Percentiles rank a stretch among this genome's conserved stretches.
Conservation (phyloP, 2,329 filamentous ascomycete genomes). For the Monilinia polystroma region DNA sequence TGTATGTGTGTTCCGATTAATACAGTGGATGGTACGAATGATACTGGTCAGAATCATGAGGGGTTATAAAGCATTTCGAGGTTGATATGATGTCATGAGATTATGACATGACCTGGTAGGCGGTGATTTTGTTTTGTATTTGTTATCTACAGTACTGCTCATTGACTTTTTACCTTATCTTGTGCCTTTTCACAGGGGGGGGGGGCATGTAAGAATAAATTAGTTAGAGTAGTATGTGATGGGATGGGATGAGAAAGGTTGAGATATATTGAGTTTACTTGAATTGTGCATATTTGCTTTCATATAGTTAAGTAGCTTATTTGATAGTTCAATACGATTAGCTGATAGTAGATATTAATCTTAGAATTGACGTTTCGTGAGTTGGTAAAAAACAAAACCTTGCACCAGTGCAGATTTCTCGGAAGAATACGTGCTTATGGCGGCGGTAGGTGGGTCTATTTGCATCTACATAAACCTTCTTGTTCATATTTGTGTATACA, state of each 20-base stretch:
- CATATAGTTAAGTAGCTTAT: not conserved
- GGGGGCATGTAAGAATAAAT: not conserved
- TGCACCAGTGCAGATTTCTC: no score
- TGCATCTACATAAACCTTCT: no score
- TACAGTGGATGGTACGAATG: not conserved
- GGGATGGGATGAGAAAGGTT: not conserved
- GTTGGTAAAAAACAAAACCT: no score
- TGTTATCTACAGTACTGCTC: no score
- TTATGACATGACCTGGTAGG: not conserved
- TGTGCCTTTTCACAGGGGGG: no score
- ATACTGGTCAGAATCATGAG: not conserved
- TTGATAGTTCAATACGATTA: constrained; percentile 2
- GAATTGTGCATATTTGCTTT: not conserved
- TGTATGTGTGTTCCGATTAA: not conserved
- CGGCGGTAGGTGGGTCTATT: no score
- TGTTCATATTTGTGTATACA: not conserved
- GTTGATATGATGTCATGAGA: not conserved
- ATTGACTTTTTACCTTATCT: no score
- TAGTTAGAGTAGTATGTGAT: not conserved
- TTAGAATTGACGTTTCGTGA: no score
- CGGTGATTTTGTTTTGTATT: not conserved
- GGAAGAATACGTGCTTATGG: no score
- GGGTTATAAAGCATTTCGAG: not conserved
- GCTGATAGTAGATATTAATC: no score
- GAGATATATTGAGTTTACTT: not conserved